Base-by-base conservation (phyloP, 139 green algal genomes). In the Chlorella ohadii region DNA sequence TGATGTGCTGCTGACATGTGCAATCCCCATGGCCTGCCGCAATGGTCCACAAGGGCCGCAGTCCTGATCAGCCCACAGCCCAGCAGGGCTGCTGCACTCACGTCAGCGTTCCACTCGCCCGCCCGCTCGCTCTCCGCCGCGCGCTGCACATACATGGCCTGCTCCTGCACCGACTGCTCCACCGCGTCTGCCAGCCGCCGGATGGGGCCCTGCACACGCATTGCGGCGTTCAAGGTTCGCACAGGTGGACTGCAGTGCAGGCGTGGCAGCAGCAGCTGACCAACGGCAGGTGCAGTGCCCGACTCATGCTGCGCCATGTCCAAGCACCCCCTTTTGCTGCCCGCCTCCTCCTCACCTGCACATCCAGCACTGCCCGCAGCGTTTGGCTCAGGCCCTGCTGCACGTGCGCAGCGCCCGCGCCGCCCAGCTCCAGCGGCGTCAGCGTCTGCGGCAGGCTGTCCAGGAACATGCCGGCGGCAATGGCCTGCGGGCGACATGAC, bases 21-120 rank as follows among this genome's bases (percentile, higher is more conserved):
- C 51, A 59, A 59, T 22, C 12, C 51, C 51, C 15, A 13, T 59
- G 44, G 44, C 7, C 44, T 9, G 44, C 7, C 44, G 9, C 6
- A 51, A 51, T 51, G 44, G n/a, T n/a, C 44, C 44, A 16, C 9
- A 6, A 51, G 44, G 44, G 6, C 44, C 6, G 44, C 7, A 9
- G 7, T 9, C 44, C 44, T 51, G 44, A 6, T 51, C 44, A 51
- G 44, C 44, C 44, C 44, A 51, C 44, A 51, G 44, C 44, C 44
- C 9, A 6, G 9, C 44, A 51, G 44, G 44, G 44, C 44, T 51
- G n/a, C 31, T 25, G n/a, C 23, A 16, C 77, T 41, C 61, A 81
- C 84, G 34, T 75, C 76, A 41, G 74, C 47, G n/a, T 84, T 92
- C 91, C 91, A 94, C 33, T 85, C 66, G 3, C 90, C 89, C 15